Base-by-base conservation (phyloP, 106 monocot genomes). In the Dactylorhiza incarnata region DNA sequence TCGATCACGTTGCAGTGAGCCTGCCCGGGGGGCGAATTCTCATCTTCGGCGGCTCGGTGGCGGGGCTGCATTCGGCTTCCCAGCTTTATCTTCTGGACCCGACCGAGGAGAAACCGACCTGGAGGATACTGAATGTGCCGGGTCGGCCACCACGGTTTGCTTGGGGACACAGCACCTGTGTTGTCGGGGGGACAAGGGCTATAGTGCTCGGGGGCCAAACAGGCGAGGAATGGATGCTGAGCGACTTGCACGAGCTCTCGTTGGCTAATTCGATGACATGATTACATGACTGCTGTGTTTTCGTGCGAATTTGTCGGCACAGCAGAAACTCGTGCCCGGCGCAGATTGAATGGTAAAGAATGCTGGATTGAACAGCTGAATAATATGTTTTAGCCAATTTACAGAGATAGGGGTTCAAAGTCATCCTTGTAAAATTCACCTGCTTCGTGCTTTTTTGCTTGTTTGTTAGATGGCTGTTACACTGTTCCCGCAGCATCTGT, bases 1-100 rank as follows among this genome's bases (percentile, higher is more conserved):
- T 96, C 73, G 93, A 93, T 83, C 95, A 96, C 78, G 95, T 96
- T 56, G 92, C 95, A 22, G 87, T 96, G 17, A 90, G 85, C 75
- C 80, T 96, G 43, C 95, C 95, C 9, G 93, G 83, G 3, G 87
- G 95, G 9, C 82, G 93, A 63, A 87, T 96, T 47, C 65, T 96
- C 74, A 96, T 96, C 10, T 96, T 96, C 77, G 95, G 95, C n/a
- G 95, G 95, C 12, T 96, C 95, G 15, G 93, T 96, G 23, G 93
- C 95, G 2, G 93, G 95, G 9, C 88, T 96, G 48, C 95, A 96
- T 71, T 96, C 93, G 9, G 90, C 95, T n/a, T 96, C 95, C 5
- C 95, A 93, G 83, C 81, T 96, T 19, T 96, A 96, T 79, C 79
- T 93, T 11, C 73, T 96, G 79, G 95, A 96, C 75, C 95, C 95